Percentiles rank a stretch among this genome's conserved stretches.
These are phyloP conservation scores for Eucalyptus regnans DNA, from an alignment of 345 rosid species.

Conservation along the genomic window DNA sequence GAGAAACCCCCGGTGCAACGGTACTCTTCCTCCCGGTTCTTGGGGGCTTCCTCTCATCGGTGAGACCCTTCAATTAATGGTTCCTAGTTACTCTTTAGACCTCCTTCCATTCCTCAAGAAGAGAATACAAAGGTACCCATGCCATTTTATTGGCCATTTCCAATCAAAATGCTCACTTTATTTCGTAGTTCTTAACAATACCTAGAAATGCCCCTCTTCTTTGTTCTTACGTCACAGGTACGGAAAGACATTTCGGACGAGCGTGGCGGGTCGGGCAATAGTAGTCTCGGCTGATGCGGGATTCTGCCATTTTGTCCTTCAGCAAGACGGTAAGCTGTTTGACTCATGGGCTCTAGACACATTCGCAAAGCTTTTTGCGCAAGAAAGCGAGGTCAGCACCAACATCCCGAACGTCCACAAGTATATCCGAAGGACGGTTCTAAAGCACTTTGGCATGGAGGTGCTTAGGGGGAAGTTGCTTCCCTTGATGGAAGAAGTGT, in stretches of 20 bases:
- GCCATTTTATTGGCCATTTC: background rate
- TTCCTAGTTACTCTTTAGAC: constrained; percentile 12
- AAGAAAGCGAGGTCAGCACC: background rate
- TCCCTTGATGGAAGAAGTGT: background rate
- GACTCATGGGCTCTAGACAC: constrained; percentile 6
- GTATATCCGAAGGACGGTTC: background rate
- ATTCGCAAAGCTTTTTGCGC: background rate
- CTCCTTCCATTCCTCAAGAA: constrained; percentile 10
- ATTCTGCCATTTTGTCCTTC: background rate
- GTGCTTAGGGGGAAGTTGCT: constrained; percentile 3
- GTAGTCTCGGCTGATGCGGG: constrained; percentile 4
- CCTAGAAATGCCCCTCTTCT: background rate
- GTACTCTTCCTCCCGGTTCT: constrained; percentile 18
- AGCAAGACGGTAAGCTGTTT: constrained; percentile 1
- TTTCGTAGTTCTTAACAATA: background rate
- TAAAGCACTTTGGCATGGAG: constrained; percentile 4
- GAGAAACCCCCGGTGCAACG: constrained; percentile 6
- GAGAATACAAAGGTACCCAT: constrained; percentile 3
- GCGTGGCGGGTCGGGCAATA: background rate
- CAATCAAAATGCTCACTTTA: background rate
- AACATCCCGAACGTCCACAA: background rate
- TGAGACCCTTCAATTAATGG: constrained; percentile 8
- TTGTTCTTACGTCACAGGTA: background rate
- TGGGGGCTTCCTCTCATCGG: constrained; percentile 17
- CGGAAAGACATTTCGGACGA: constrained; percentile 9